Conservation (phyloP, 306 rosid species). For the Trifolium fragiferum region DNA sequence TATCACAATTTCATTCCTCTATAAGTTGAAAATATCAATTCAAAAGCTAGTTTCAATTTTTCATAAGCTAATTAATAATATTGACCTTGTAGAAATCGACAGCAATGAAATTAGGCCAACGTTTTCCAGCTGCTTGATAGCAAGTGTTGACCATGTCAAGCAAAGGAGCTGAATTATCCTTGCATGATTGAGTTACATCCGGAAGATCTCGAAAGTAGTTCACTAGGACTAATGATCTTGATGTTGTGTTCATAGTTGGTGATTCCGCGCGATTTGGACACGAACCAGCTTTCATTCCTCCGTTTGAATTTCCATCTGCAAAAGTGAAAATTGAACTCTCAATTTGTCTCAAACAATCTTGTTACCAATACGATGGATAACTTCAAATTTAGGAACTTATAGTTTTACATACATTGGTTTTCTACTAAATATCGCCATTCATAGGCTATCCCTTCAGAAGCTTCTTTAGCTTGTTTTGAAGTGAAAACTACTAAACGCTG, state of each 20-base stretch:
- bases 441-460: constrained; percentile 91
- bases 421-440: constrained; percentile 87
- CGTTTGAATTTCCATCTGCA: constrained; percentile 64
- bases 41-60: not conserved
- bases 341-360: constrained; percentile 23
- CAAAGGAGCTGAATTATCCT: constrained; percentile 74
- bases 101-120: constrained; percentile 88
- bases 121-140: constrained; percentile 60
- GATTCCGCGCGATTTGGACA: constrained; percentile 78
- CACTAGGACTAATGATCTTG: constrained; percentile 70
- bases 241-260: constrained; percentile 53
- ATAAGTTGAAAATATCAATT: constrained; percentile 1
- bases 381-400: not conserved
- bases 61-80: not conserved
- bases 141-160: constrained; percentile 75
- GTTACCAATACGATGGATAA: not conserved
- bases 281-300: constrained; percentile 71
- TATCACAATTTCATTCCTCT: not conserved
- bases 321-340: constrained; percentile 32
- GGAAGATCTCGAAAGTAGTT: constrained; percentile 66
- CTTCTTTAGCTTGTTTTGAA: constrained; percentile 74
- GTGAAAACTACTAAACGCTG: constrained; percentile 90
- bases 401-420: constrained; percentile 77
- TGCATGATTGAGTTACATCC: constrained; percentile 55
- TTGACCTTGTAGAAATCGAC: constrained; percentile 87